Conservation (phyloP, 345 rosid genomes). For the Pugionium dolabratum region DNA sequence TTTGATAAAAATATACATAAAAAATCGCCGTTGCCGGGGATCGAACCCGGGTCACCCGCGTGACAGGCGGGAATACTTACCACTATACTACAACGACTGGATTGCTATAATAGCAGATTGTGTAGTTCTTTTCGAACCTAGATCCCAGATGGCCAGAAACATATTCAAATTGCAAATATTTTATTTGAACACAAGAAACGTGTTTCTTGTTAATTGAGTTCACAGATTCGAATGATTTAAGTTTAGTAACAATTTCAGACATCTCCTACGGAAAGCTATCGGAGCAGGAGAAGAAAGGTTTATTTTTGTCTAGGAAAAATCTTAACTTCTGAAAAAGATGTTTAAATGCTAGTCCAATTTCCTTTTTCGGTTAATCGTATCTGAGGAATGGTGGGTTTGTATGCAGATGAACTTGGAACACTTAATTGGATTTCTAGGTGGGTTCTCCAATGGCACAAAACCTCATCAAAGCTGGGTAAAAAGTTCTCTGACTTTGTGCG, state of each 20-base stretch:
- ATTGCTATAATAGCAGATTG: no score
- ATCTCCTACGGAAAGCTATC: constrained; percentile 85
- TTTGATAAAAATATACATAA: no score
- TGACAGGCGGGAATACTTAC: constrained; percentile 97
- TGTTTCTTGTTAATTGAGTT: no score
- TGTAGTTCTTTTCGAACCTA: no score
- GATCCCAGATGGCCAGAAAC: no score
- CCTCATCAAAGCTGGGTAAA: constrained; percentile 89
- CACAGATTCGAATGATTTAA: no score
- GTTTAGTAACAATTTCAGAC: constrained; percentile 39
- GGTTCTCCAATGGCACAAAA: constrained; percentile 92
- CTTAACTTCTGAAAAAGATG: no score
- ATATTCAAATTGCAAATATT: no score
- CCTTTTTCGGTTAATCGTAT: not conserved
- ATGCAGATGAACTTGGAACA: constrained; percentile 37
- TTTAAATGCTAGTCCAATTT: no score
- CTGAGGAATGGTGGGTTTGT: constrained; percentile 11
- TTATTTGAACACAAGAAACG: no score
- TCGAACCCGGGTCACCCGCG: constrained; percentile 99
- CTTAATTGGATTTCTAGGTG: constrained; percentile 85
- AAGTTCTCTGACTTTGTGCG: no score
- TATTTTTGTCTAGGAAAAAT: constrained; percentile 55
- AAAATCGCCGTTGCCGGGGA: constrained; percentile 80
- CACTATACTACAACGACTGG: constrained; percentile 95
- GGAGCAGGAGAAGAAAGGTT: constrained; percentile 88